Percentiles rank a stretch among this genome's conserved stretches.
phyloP scores from a whole-genome alignment of 352 stramenopile species.

The Globisporangium canariense region DNA sequence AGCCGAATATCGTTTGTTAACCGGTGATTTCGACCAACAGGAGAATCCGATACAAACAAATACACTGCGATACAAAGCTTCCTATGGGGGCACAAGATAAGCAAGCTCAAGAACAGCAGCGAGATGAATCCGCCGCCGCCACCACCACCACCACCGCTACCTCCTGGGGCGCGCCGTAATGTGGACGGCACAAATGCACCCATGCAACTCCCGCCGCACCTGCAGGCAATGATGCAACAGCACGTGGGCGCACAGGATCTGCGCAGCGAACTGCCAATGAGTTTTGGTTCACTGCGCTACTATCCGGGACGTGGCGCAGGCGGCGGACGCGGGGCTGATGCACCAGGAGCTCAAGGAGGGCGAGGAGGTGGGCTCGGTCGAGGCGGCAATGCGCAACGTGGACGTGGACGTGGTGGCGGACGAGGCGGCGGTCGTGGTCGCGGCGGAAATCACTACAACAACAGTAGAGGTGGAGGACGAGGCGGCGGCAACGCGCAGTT shows the following conservation, averaged over 20 bases:
- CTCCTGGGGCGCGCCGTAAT: constrained; percentile 17
- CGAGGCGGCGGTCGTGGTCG: constrained; percentile 18
- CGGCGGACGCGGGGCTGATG: not conserved
- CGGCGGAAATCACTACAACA: constrained; percentile 22
- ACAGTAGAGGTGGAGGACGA: not conserved
- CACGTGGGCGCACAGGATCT: constrained; percentile 3
- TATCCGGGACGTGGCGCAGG: not conserved
- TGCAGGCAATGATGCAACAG: constrained; percentile 54
- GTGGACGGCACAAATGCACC: not conserved
- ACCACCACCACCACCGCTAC: constrained; percentile 19
- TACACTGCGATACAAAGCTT: too few species aligned
- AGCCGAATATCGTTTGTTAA: too few species aligned
- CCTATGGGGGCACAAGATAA: not conserved
- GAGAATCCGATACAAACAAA: too few species aligned
- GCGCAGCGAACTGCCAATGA: constrained; percentile 16
- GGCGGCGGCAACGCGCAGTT: constrained; percentile 18
- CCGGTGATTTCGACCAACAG: too few species aligned
- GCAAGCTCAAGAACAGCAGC: not conserved
- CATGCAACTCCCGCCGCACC: constrained; percentile 36
- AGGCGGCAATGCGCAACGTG: constrained; percentile 10
- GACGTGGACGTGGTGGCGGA: constrained; percentile 21
- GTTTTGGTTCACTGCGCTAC: constrained; percentile 10
- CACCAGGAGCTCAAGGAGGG: constrained; percentile 13
- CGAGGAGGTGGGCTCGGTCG: not conserved
- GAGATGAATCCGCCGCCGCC: constrained; percentile 11